A percentile compares a stretch with the other conserved stretches of the same genome.
These are phyloP conservation scores for Lanmaoa pseudosensibilis DNA, from an alignment of 768 basidiomycete genomes.

Conservation along the genomic window DNA sequence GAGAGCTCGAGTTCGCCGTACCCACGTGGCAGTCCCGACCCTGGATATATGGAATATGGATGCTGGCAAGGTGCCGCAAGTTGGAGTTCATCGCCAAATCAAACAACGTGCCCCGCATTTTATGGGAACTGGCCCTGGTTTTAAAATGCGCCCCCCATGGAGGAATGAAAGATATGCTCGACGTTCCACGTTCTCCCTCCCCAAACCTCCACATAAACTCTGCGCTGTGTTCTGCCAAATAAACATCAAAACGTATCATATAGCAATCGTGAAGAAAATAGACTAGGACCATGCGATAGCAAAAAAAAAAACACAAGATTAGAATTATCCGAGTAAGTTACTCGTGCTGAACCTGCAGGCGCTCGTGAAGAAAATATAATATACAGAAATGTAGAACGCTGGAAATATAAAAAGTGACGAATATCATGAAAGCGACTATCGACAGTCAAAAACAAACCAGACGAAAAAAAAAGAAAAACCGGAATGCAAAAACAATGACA, in stretches of 20 bases:
- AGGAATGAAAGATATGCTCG: background rate
- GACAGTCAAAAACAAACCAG: background rate
- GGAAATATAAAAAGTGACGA: slow-evolving; percentile 2
- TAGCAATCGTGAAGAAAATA: slow-evolving; percentile 6
- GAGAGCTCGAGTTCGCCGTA: slow-evolving; percentile 1
- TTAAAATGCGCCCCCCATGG: background rate
- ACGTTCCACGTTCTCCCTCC: background rate
- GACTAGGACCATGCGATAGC: slow-evolving; percentile 15
- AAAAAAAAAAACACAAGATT: slow-evolving; percentile 19
- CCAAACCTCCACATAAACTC: background rate
- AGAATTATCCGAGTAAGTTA: slow-evolving; percentile 35
- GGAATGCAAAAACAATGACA: background rate
- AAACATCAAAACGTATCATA: slow-evolving; percentile 17
- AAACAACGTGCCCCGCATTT: slow-evolving; percentile 6
- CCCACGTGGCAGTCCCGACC: background rate
- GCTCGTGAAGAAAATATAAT: slow-evolving; percentile 22
- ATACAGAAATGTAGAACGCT: slow-evolving; percentile 23
- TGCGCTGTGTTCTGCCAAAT: background rate
- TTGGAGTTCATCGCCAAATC: background rate
- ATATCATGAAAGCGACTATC: slow-evolving; percentile 14
- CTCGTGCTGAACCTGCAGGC: slow-evolving; percentile 32
- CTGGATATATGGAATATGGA: background rate
- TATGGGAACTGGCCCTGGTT: background rate
- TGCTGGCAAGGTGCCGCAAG: background rate
- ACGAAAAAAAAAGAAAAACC: background rate